phyloP scores from a whole-genome alignment of 2,329 filamentous ascomycete genomes.

The Exophiala sideris region DNA sequence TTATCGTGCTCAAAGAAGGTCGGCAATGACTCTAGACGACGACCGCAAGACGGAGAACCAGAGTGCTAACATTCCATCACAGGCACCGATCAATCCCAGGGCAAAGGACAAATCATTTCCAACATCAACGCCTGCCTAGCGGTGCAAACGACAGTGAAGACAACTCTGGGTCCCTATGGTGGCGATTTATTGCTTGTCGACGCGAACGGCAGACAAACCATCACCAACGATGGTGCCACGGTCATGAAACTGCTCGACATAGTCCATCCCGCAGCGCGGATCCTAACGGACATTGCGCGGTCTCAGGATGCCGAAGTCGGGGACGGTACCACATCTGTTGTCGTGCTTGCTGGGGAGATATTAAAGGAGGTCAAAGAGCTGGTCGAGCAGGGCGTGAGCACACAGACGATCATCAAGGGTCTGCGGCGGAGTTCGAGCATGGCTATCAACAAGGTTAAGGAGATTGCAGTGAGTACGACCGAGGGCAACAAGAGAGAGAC shows the following conservation, averaged over 20 bases:
- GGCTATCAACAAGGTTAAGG: conserved; percentile 98
- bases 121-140: conserved; percentile 99
- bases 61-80: conserved; percentile 26
- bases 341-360: conserved; percentile 95
- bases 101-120: conserved; percentile 91
- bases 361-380: conserved; percentile 94
- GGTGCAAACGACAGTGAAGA: conserved; percentile 92
- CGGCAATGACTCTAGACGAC: conserved; percentile 35
- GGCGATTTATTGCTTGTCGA: conserved; percentile 95
- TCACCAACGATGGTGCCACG: conserved; percentile 97
- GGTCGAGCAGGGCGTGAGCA: conserved; percentile 94
- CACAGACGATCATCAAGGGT: conserved; percentile 96
- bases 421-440: conserved; percentile 80
- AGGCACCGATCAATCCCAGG: conserved; percentile 97
- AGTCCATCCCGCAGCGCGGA: conserved; percentile 92
- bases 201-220: conserved; percentile 91
- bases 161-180: conserved; percentile 92
- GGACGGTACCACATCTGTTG: conserved; percentile 95
- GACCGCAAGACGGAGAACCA: background rate
- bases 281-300: conserved; percentile 95
- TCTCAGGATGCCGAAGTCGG: conserved; percentile 99
- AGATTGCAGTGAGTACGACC: conserved; percentile 83
- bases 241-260: conserved; percentile 99
- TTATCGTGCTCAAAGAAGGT: conserved; percentile 98
- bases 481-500: conserved; percentile 85